These are phyloP conservation scores for Neopestalotiopsis sp. DNA, from an alignment of 2,329 filamentous ascomycete genomes.

Conservation along the genomic window DNA sequence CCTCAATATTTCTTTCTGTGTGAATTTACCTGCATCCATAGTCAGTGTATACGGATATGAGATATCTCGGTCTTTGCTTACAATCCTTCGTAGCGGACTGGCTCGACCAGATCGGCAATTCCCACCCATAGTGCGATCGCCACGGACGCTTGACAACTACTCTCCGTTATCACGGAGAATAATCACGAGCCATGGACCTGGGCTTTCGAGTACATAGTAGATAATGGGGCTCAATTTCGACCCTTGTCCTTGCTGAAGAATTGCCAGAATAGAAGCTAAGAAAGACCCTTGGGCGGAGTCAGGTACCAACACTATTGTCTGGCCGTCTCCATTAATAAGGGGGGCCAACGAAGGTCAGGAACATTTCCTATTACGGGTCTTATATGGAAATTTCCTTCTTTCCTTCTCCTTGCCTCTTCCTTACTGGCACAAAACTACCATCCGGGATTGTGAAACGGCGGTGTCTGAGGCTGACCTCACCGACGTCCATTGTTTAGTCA, in stretches of 20 bases:
- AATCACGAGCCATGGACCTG: background rate
- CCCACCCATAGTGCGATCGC: conserved; percentile 9
- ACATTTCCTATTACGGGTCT: background rate
- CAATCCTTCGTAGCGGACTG: background rate
- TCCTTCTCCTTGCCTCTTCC: conserved; percentile 1
- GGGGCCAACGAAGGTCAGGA: background rate
- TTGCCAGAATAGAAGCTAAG: background rate
- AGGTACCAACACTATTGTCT: background rate
- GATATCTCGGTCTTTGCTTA: background rate
- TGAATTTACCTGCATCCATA: background rate
- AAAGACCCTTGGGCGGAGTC: conserved; percentile 1
- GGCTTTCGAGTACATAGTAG: background rate
- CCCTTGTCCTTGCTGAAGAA: conserved; percentile 15
- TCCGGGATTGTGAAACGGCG: conserved; percentile 1
- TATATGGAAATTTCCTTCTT: background rate
- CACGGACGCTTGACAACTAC: background rate
- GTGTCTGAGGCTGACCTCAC: conserved; percentile 2
- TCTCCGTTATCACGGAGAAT: conserved; percentile 14
- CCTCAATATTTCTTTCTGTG: conserved; percentile 8
- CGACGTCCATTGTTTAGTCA: background rate
- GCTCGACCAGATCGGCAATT: background rate
- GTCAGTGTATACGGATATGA: background rate
- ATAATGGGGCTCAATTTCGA: conserved; percentile 6
- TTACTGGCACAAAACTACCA: background rate
- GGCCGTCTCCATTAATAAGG: background rate